Evolutionary conservation across 192 early-diverging fungal genomes (phyloP).

Genomic region (Cladochytrium replicatum): DNA sequence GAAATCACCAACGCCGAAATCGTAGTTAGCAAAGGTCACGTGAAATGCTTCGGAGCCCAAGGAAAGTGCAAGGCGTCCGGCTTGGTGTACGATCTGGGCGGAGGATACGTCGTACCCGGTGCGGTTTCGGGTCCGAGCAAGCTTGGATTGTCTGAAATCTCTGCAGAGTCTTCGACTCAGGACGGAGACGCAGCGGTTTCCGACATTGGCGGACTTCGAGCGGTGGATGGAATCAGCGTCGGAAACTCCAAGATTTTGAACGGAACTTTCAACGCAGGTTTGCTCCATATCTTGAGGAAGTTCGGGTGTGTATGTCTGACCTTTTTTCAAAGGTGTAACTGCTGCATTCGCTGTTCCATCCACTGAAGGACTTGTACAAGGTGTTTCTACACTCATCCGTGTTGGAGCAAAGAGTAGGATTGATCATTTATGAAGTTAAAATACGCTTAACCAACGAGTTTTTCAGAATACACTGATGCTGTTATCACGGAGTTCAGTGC

Average conservation of each 20-base stretch:
- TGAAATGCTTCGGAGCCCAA: slow-evolving; percentile 37
- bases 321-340: slow-evolving; percentile 48
- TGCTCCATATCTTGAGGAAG: no score
- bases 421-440: neutral
- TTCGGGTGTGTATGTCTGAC: no score
- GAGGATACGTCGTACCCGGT: slow-evolving; percentile 52
- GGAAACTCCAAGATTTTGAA: no score
- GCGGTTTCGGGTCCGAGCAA: slow-evolving; percentile 29
- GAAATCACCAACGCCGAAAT: slow-evolving; percentile 24
- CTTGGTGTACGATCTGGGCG: slow-evolving; percentile 38
- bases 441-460: no score
- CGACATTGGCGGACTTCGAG: no score
- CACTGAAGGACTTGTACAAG: slow-evolving; percentile 45
- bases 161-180: slow-evolving; percentile 39
- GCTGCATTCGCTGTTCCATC: slow-evolving; percentile 44
- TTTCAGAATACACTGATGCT: slow-evolving; percentile 21
- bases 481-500: slow-evolving; percentile 42
- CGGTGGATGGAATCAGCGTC: no score
- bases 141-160: slow-evolving; percentile 60
- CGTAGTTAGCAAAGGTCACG: slow-evolving; percentile 43
- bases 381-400: slow-evolving; percentile 56
- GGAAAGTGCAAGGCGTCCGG: slow-evolving; percentile 17
- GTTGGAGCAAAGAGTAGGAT: slow-evolving; percentile 45
- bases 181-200: slow-evolving; percentile 45
- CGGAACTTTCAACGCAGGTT: no score